phyloP scores from a whole-genome alignment of 139 green algal species.

The Desmodesmus armatus region DNA sequence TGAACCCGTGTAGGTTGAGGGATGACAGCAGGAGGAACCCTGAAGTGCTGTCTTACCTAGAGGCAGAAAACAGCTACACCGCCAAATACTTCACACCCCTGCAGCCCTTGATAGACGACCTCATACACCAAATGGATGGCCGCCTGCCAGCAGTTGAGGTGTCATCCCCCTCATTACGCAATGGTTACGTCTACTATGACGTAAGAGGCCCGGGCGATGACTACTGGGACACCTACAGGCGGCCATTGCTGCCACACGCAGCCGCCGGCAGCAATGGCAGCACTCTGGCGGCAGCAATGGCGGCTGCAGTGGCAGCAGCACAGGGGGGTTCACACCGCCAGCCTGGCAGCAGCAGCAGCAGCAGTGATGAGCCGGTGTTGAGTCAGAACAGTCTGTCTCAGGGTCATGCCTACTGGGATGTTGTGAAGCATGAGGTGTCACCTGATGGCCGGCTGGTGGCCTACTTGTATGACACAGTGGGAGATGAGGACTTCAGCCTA shows the following conservation, averaged over 20 bases:
- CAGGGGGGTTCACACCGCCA: neutral
- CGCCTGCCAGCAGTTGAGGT: slow-evolving; percentile 1
- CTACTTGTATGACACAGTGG: slow-evolving; percentile 33
- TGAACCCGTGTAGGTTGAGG: slow-evolving; percentile 11
- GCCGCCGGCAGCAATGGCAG: neutral
- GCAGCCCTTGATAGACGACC: neutral
- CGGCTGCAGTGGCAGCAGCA: neutral
- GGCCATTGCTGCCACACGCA: neutral
- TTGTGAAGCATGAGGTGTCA: neutral
- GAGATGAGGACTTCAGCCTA: slow-evolving; percentile 39
- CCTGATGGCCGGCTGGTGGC: slow-evolving; percentile 44
- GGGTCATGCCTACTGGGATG: slow-evolving; percentile 41
- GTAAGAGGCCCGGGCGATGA: slow-evolving; percentile 41
- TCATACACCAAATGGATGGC: slow-evolving; percentile 15
- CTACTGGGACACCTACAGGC: slow-evolving; percentile 42
- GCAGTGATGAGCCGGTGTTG: slow-evolving; percentile 36
- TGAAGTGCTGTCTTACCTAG: slow-evolving; percentile 19
- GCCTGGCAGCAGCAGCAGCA: neutral
- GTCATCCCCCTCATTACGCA: neutral
- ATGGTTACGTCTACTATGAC: slow-evolving; percentile 21
- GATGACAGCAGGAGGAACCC: slow-evolving; percentile 17
- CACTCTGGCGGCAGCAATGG: slow-evolving; percentile 10
- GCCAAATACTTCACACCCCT: neutral
- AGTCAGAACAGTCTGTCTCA: slow-evolving; percentile 37
- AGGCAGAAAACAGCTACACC: slow-evolving; percentile 18